Conservation (phyloP, 139 green algal genomes). For the Chlamydomonas schloesseri region DNA sequence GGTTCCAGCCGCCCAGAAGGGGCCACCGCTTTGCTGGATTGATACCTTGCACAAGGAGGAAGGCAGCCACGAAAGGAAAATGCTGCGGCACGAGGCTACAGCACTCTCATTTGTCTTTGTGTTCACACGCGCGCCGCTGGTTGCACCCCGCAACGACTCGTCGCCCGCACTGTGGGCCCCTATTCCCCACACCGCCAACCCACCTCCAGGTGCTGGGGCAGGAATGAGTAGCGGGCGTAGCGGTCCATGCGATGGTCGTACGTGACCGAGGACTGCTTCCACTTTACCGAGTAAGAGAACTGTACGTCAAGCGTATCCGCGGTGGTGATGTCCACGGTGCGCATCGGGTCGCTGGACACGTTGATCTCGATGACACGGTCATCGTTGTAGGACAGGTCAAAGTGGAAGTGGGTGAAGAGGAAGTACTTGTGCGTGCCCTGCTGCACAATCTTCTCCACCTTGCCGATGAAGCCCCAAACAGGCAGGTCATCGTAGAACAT, state of each 20-base stretch:
- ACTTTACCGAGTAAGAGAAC: constrained; percentile 92
- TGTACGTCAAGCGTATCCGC: constrained; percentile 54
- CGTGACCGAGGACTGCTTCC: constrained; percentile 76
- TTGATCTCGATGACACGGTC: constrained; percentile 93
- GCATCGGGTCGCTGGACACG: constrained; percentile 81
- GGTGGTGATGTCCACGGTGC: constrained; percentile 85
- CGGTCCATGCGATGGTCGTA: constrained; percentile 92
- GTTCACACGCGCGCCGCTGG: no score
- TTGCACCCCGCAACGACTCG: no score
- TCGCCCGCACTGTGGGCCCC: no score
- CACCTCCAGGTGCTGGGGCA: constrained; percentile 95
- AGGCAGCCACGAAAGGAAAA: no score
- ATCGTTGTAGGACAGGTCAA: constrained; percentile 91
- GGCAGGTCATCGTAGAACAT: constrained; percentile 96
- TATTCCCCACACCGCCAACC: background rate
- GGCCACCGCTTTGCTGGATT: no score
- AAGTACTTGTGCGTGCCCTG: constrained; percentile 60
- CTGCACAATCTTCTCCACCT: constrained; percentile 77
- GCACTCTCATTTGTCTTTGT: no score
- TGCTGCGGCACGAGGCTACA: no score
- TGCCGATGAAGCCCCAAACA: constrained; percentile 97
- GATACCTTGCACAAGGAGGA: no score
- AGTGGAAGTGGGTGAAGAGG: constrained; percentile 97
- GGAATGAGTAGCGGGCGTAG: constrained; percentile 91
- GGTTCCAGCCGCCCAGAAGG: no score